phyloP scores from a whole-genome alignment of 2,329 filamentous ascomycete genomes.

The Beauveria caledonica region DNA sequence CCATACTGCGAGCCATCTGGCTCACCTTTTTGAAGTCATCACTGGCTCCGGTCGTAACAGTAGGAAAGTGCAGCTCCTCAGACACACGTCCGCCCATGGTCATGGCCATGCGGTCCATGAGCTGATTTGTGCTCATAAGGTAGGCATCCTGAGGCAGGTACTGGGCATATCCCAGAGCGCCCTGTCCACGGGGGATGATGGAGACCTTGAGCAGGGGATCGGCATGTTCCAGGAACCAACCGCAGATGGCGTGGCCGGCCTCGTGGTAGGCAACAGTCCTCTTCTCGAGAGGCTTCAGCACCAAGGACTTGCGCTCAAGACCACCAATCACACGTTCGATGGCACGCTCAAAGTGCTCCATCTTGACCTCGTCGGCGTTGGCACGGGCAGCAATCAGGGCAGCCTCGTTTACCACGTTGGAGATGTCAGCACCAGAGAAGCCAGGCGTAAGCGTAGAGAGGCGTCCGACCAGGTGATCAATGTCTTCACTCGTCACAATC shows the following conservation, averaged over 20 bases:
- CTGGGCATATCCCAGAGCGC: conserved; percentile 90
- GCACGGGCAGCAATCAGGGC: conserved; percentile 84
- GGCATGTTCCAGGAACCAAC: conserved; percentile 95
- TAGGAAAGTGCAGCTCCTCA: conserved; percentile 94
- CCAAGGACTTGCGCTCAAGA: conserved; percentile 92
- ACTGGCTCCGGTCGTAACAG: conserved; percentile 86
- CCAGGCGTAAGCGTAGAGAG: conserved; percentile 89
- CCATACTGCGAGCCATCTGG: conserved; percentile 91
- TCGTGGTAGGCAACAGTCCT: conserved; percentile 96
- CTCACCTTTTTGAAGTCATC: conserved; percentile 99
- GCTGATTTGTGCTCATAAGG: conserved; percentile 87
- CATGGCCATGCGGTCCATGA: conserved; percentile 99
- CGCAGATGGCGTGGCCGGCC: conserved; percentile 95
- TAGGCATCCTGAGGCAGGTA: conserved; percentile 94
- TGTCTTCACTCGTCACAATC: conserved; percentile 86
- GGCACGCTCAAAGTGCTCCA: conserved; percentile 92
- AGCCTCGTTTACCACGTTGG: conserved; percentile 97
- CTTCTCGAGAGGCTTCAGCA: conserved; percentile 90
- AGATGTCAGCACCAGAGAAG: conserved; percentile 95
- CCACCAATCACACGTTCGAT: conserved; percentile 96
- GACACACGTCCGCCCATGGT: conserved; percentile 90
- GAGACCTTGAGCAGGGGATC: conserved; percentile 97
- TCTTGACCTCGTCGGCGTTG: conserved; percentile 71
- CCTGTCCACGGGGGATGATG: conserved; percentile 93
- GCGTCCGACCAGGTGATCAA: conserved; percentile 79